Evolutionary conservation across 1,284 basidiomycete genomes (phyloP).

Genomic region (Boletellus dicymbophilus): DNA sequence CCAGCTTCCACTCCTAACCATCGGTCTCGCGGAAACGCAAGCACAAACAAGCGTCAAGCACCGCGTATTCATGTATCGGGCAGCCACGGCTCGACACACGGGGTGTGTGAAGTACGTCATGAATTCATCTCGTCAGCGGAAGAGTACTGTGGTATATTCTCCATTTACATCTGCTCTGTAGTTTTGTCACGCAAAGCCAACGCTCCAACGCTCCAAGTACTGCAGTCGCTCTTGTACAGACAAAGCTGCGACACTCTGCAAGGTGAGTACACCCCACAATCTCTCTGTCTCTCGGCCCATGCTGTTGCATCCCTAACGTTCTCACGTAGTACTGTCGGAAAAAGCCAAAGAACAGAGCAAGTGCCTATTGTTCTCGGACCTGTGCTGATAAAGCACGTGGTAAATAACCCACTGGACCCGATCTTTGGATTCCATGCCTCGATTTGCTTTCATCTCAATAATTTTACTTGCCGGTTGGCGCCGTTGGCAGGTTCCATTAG

Average conservation of each 20-base stretch:
- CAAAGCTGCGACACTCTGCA: constrained; percentile 38
- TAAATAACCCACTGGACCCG: constrained; percentile 15
- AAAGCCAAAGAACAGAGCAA: constrained; percentile 11
- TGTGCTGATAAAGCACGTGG: constrained; percentile 21
- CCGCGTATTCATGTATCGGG: constrained; percentile 10
- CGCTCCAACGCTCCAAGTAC: constrained; percentile 46
- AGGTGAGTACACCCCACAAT: constrained; percentile 11
- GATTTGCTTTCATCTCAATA: neutral
- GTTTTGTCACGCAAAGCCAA: constrained; percentile 58
- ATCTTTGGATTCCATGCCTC: too few relatives aligned
- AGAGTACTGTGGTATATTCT: neutral
- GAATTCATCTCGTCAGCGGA: neutral
- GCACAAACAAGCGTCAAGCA: constrained; percentile 10
- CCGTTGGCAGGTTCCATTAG: constrained; percentile 7
- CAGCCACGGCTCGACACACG: constrained; percentile 1
- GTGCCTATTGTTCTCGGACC: constrained; percentile 20
- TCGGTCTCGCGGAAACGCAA: constrained; percentile 1
- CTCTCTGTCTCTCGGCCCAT: neutral
- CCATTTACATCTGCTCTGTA: constrained; percentile 17
- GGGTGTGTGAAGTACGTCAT: constrained; percentile 28
- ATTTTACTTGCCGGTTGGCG: neutral
- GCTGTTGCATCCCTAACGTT: neutral
- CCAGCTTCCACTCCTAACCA: constrained; percentile 5
- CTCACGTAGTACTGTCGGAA: constrained; percentile 19
- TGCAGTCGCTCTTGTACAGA: constrained; percentile 61